These are phyloP conservation scores for Stenocarpella maydis DNA, from an alignment of 2,329 filamentous ascomycete species.

Conservation along the genomic window DNA sequence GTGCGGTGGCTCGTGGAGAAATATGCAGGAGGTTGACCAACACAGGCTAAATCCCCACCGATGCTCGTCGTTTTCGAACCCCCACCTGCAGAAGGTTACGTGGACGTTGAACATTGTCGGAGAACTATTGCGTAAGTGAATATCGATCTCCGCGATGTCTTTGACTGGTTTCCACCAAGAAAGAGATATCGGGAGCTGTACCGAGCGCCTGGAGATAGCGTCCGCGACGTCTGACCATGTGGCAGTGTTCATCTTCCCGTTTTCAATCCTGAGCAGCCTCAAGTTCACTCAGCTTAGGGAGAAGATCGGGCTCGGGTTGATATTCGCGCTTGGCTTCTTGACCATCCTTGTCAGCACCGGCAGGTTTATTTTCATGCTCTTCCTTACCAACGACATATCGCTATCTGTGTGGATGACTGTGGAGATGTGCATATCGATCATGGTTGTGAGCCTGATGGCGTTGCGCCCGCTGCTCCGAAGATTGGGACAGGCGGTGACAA, in stretches of 20 bases:
- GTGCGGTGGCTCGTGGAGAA: background rate
- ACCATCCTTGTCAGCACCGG: constrained; percentile 32
- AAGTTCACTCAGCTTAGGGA: constrained; percentile 25
- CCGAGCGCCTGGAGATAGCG: too few relatives aligned
- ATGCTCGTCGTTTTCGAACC: constrained; percentile 30
- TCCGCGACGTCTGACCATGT: background rate
- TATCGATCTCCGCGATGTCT: too few relatives aligned
- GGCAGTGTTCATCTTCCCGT: constrained; percentile 31
- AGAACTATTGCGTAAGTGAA: constrained; percentile 10
- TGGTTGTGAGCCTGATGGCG: constrained; percentile 32
- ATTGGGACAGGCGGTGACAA: constrained; percentile 8
- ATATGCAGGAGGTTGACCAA: background rate
- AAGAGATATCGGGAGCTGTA: too few relatives aligned
- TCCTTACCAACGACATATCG: constrained; percentile 31
- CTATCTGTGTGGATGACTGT: constrained; percentile 30
- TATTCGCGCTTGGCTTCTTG: constrained; percentile 33
- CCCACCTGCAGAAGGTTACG: constrained; percentile 16
- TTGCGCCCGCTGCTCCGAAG: constrained; percentile 29
- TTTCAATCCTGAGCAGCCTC: constrained; percentile 29
- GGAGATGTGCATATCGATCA: constrained; percentile 28
- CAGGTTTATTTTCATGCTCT: constrained; percentile 32
- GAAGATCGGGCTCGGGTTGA: constrained; percentile 20
- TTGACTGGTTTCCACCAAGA: too few relatives aligned
- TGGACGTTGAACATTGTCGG: background rate
- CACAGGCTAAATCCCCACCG: background rate